Evolutionary conservation across 106 monocot species (phyloP).

Genomic region (Xerophyta viscosa): DNA sequence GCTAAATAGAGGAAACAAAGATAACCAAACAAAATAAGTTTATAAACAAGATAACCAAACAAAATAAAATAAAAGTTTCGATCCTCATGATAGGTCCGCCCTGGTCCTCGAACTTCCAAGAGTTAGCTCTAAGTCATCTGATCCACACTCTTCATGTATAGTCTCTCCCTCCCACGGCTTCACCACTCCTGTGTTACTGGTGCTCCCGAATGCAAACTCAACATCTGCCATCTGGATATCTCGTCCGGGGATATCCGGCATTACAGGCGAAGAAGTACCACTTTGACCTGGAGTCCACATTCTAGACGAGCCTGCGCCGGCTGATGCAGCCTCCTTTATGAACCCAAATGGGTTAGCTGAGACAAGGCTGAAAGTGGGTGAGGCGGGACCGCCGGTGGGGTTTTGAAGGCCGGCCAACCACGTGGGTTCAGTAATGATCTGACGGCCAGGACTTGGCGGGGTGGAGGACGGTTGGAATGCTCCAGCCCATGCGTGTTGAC

Average conservation of each 20-base stretch:
- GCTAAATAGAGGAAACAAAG: too few relatives aligned
- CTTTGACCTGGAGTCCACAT: constrained; percentile 53
- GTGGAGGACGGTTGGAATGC: constrained; percentile 32
- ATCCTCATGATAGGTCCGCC: constrained; percentile 12
- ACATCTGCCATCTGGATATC: constrained; percentile 29
- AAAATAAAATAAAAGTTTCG: too few relatives aligned
- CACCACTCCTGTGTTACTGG: constrained; percentile 38
- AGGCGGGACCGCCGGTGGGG: constrained; percentile 19
- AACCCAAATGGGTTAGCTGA: constrained; percentile 39
- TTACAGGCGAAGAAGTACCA: constrained; percentile 33
- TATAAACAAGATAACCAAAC: background rate
- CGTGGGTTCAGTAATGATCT: constrained; percentile 13
- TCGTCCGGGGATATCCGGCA: background rate
- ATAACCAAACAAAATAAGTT: background rate
- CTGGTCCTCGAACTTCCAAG: constrained; percentile 39
- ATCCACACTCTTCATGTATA: constrained; percentile 60
- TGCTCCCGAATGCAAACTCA: constrained; percentile 62
- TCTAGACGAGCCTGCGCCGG: constrained; percentile 20
- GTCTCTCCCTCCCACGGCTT: constrained; percentile 71
- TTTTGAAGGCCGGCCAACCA: constrained; percentile 23
- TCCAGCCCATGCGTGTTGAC: constrained; percentile 22
- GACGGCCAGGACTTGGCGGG: constrained; percentile 34
- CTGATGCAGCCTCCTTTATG: constrained; percentile 22
- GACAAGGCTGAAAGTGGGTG: constrained; percentile 49
- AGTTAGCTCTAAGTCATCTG: constrained; percentile 56